Evolutionary conservation across 176 grass and related monocot species (phyloP).

Genomic region (Chrysopogon serrulatus): DNA sequence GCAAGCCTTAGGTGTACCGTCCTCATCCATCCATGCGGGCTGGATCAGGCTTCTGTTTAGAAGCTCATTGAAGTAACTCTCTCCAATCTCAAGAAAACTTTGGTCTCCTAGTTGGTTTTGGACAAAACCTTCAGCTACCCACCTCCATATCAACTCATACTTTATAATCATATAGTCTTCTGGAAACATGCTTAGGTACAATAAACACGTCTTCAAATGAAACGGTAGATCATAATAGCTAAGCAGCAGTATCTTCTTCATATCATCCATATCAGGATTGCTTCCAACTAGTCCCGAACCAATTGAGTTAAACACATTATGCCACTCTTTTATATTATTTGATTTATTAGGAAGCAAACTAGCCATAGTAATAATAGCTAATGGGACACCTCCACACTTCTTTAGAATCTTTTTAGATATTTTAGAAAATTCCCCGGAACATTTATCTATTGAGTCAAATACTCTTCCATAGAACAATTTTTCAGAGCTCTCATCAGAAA

Average conservation of each 20-base stretch:
- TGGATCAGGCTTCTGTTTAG: not conserved
- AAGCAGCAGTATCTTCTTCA: not conserved
- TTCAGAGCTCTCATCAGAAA: not conserved
- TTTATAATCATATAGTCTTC: not conserved
- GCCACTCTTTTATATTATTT: not conserved
- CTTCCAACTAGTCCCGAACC: not conserved
- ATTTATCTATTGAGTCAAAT: not conserved
- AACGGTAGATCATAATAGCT: not conserved
- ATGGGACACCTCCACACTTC: not conserved
- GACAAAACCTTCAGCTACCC: not conserved
- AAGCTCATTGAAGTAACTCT: not conserved
- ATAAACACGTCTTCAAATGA: not conserved
- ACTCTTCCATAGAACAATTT: not conserved
- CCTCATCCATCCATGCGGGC: not conserved
- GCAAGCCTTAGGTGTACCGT: not conserved
- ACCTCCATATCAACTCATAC: not conserved
- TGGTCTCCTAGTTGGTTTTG: not conserved
- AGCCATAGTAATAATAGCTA: too few species aligned
- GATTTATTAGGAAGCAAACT: not conserved
- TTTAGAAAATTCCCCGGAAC: not conserved
- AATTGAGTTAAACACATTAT: not conserved
- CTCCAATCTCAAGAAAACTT: not conserved
- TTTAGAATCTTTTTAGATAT: not conserved
- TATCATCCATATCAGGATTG: not conserved
- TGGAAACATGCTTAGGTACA: not conserved